Base-by-base conservation (phyloP, 257 asterid genomes). In the Salvia rosmarinus region DNA sequence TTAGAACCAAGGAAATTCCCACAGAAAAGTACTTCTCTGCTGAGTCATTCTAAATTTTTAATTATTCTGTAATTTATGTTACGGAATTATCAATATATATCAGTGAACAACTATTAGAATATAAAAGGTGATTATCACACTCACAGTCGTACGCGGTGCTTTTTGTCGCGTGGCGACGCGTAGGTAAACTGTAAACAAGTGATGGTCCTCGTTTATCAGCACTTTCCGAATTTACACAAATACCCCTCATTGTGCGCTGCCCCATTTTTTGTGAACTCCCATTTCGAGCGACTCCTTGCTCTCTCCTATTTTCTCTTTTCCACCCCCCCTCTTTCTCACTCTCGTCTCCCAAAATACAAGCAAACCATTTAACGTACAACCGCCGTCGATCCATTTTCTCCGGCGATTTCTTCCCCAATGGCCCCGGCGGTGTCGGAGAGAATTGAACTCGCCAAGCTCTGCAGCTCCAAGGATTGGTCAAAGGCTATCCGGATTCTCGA, bases 401-500 rank as follows among this genome's bases (percentile, higher is more conserved):
- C 44, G 55, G 50, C 6, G 12, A 37, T 69, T 47, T 70, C 42
- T 25, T 20, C 60, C 50, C 75, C 76, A 79, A 88, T 89, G 97
- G 85, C 84, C 69, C 54, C 95, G 76, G 81, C 83, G 54, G 81
- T 80, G 79, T 78, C 85, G 55, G 89, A 88, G 78, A 85, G 99
- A 61, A 77, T 86, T 61, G 88, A 94, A 82, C 91, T 94, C 54
- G 96, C 90, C 66, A 89, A 84, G 89, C 93, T 88, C 23, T 94
- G 99, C 82, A 70, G 87, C 82, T 76, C 96, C 35, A 91, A 85
- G 83, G 98, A 94, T 74, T 94, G 99, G 99, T 94, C 99, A 50
- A 94, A 91, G 86, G 99, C 99, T 13, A 94, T 94, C 57, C 97
- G 99, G 39, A 77, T 89, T 77, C 96, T 94, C 80, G 97, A 94